Percentiles rank a stretch among this genome's conserved stretches.
Evolutionary conservation across 768 basidiomycete genomes (phyloP).

Genomic region (Clitopilus passeckerianus): DNA sequence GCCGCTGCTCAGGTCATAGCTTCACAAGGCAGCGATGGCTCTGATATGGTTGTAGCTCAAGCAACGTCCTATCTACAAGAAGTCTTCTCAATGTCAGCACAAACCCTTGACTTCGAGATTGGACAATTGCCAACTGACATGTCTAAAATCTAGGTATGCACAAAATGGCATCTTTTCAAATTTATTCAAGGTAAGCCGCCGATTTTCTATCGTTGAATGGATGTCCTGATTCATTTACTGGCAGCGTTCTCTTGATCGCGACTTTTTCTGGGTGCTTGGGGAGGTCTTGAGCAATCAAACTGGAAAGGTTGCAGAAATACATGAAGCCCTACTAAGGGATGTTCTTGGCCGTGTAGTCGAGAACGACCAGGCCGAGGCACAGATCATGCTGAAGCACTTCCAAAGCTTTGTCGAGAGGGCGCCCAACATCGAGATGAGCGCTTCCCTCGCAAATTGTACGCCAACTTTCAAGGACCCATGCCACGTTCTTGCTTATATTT

Average conservation of each 20-base stretch:
- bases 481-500: conserved; percentile 3
- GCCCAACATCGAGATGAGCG: conserved; percentile 46
- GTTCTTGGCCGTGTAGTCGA: conserved; percentile 44
- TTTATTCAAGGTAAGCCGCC: conserved; percentile 47
- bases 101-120: background rate
- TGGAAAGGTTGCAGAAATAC: conserved; percentile 17
- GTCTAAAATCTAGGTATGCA: conserved; percentile 39
- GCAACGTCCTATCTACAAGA: conserved; percentile 50
- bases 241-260: conserved; percentile 39
- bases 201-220: background rate
- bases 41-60: conserved; percentile 56
- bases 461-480: background rate
- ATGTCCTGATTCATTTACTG: background rate
- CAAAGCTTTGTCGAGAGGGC: conserved; percentile 53
- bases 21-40: conserved; percentile 41
- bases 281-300: conserved; percentile 36
- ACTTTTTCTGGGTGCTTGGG: conserved; percentile 51
- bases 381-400: conserved; percentile 54
- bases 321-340: conserved; percentile 54
- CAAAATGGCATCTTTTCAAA: conserved; percentile 52
- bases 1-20: conserved; percentile 41
- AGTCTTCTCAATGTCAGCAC: conserved; percentile 42
- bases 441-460: conserved; percentile 55
- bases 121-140: background rate
- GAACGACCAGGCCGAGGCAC: conserved; percentile 43